Conservation (phyloP, 257 asterid species). For the Fraxinus americana region DNA sequence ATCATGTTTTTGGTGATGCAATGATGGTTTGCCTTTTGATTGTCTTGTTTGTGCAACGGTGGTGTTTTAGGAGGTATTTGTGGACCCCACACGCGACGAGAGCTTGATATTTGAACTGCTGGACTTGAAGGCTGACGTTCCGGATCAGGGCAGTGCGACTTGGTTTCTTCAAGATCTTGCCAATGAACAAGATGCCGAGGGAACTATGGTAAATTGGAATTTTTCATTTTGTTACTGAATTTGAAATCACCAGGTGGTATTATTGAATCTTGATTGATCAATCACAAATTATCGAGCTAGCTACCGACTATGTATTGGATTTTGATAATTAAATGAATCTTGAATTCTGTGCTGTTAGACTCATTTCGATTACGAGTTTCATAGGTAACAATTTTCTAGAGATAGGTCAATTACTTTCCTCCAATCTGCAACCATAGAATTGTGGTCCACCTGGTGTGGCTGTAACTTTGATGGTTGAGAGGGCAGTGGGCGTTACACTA, state of each 20-base stretch:
- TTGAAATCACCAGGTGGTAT: neutral
- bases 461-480: neutral
- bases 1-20: neutral
- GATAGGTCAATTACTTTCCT: neutral
- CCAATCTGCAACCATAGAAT: neutral
- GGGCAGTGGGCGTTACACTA: neutral
- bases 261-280: neutral
- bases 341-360: neutral
- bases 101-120: slow-evolving; percentile 87
- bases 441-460: neutral
- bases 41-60: slow-evolving; percentile 14
- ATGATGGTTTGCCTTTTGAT: neutral
- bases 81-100: slow-evolving; percentile 83
- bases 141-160: slow-evolving; percentile 79
- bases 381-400: neutral
- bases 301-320: neutral
- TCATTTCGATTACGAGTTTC: neutral
- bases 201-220: slow-evolving; percentile 43
- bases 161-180: slow-evolving; percentile 98
- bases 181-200: slow-evolving; percentile 89
- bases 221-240: neutral
- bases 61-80: slow-evolving; percentile 70
- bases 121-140: slow-evolving; percentile 76
- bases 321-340: neutral
- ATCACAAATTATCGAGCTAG: neutral